phyloP scores from a whole-genome alignment of 352 stramenopile species.

The Phytophthora aleatoria region DNA sequence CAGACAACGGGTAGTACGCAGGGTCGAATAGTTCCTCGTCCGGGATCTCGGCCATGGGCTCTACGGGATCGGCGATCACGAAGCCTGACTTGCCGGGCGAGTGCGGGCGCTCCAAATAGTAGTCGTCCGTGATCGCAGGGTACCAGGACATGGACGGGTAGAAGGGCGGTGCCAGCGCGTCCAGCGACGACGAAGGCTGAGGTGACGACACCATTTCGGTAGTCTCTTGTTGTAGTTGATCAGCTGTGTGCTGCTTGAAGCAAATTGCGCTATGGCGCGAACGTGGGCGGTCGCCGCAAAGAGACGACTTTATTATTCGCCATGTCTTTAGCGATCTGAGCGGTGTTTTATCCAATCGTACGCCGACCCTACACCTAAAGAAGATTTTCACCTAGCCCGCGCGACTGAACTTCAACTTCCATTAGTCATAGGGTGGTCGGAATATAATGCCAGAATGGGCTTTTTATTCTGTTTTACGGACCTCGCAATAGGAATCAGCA shows the following conservation, averaged over 20 bases:
- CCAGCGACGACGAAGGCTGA: conserved; percentile 46
- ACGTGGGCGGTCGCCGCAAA: conserved; percentile 1
- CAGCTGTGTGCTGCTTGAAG: conserved; percentile 17
- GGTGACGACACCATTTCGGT: conserved; percentile 43
- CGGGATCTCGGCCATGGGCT: conserved; percentile 55
- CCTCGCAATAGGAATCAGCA: background rate
- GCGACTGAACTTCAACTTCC: conserved; percentile 33
- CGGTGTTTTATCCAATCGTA: background rate
- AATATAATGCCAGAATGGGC: background rate
- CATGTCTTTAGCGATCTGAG: conserved; percentile 14
- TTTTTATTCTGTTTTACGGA: background rate
- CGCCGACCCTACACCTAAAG: conserved; percentile 15
- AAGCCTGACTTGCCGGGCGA: conserved; percentile 64
- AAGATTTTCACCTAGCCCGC: conserved; percentile 25
- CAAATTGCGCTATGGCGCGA: conserved; percentile 34
- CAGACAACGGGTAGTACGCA: conserved; percentile 60
- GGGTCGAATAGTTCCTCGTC: conserved; percentile 84
- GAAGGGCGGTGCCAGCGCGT: conserved; percentile 62
- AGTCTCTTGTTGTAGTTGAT: background rate
- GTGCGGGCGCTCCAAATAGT: conserved; percentile 66
- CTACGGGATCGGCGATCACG: conserved; percentile 65
- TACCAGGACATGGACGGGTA: conserved; percentile 65
- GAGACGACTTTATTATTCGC: conserved; percentile 5
- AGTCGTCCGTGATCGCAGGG: conserved; percentile 63
- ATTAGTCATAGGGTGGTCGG: conserved; percentile 3